Evolutionary conservation across 2,329 filamentous ascomycete genomes (phyloP).

Genomic region (Atkinsonella hypoxylon): DNA sequence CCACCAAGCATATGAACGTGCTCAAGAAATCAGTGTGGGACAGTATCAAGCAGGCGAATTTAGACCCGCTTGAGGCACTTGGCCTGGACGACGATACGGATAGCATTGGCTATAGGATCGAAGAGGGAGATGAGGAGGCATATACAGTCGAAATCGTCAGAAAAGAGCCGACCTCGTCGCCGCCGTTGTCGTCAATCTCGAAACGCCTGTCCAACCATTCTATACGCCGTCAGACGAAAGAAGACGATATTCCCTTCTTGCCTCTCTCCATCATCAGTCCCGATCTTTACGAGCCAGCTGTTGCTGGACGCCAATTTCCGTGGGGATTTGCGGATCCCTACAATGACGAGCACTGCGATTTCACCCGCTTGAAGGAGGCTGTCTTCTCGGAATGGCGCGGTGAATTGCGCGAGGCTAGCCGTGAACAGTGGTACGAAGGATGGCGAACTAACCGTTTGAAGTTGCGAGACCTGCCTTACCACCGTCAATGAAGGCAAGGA

Average conservation of each 20-base stretch:
- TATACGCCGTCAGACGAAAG: constrained; percentile 29
- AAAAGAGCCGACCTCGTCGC: constrained; percentile 17
- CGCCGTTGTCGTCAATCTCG: constrained; percentile 24
- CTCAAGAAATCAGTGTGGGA: constrained; percentile 87
- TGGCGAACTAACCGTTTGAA: constrained; percentile 71
- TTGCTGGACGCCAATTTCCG: constrained; percentile 78
- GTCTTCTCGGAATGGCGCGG: constrained; percentile 90
- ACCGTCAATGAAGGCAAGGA: constrained; percentile 21
- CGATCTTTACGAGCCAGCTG: constrained; percentile 71
- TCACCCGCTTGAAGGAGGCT: constrained; percentile 75
- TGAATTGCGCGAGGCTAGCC: constrained; percentile 80
- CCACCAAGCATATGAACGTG: constrained; percentile 84
- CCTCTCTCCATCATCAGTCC: constrained; percentile 91
- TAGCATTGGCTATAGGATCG: constrained; percentile 43
- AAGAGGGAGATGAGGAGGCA: constrained; percentile 35
- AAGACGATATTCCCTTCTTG: constrained; percentile 54
- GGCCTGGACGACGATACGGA: constrained; percentile 67
- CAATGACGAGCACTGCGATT: constrained; percentile 87
- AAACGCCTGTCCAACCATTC: constrained; percentile 37
- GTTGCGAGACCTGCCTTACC: constrained; percentile 32
- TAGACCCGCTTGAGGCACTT: constrained; percentile 81
- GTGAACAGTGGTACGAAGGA: constrained; percentile 89
- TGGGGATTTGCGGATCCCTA: constrained; percentile 97
- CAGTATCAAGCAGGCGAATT: constrained; percentile 69
- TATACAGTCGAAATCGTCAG: constrained; percentile 14